Evolutionary conservation across 495 filamentous ascomycete species (phyloP).

Genomic region (Neurospora sp.): DNA sequence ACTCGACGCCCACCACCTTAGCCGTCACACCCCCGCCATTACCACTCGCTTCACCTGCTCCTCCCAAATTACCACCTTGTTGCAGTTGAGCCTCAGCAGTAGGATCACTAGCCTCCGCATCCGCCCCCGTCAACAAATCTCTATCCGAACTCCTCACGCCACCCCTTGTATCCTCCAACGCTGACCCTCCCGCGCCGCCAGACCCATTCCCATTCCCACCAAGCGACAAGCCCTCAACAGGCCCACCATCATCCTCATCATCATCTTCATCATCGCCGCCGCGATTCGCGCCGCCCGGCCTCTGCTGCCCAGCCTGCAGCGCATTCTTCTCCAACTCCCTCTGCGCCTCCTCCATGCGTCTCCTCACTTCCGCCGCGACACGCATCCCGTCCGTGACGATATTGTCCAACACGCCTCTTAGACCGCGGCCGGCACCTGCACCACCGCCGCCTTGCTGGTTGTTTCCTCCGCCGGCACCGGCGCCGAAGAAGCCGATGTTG

Average conservation of each 20-base stretch:
- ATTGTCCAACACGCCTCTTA: slow-evolving; percentile 88
- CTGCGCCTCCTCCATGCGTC: slow-evolving; percentile 90
- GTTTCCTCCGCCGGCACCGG: slow-evolving; percentile 19
- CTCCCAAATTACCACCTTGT: background rate
- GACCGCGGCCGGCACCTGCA: slow-evolving; percentile 60
- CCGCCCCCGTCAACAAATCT: slow-evolving; percentile 70
- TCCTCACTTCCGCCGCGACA: slow-evolving; percentile 80
- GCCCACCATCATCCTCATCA: slow-evolving; percentile 41
- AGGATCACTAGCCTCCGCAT: slow-evolving; percentile 49
- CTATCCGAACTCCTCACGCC: slow-evolving; percentile 62
- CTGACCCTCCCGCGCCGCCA: slow-evolving; percentile 22
- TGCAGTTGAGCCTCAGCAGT: slow-evolving; percentile 4
- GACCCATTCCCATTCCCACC: slow-evolving; percentile 4
- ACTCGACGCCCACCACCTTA: slow-evolving; percentile 29
- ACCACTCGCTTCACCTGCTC: slow-evolving; percentile 13
- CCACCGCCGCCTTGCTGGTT: slow-evolving; percentile 33
- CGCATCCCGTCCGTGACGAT: slow-evolving; percentile 96
- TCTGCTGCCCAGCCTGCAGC: slow-evolving; percentile 36
- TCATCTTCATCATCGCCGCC: slow-evolving; percentile 69
- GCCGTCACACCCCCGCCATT: slow-evolving; percentile 10
- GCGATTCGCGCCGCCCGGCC: slow-evolving; percentile 8
- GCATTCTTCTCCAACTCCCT: slow-evolving; percentile 74
- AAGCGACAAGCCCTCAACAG: slow-evolving; percentile 5
- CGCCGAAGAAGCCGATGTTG: slow-evolving; percentile 46
- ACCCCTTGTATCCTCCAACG: slow-evolving; percentile 40